phyloP scores from a whole-genome alignment of 306 rosid genomes.

The Dalbergia oliveri region DNA sequence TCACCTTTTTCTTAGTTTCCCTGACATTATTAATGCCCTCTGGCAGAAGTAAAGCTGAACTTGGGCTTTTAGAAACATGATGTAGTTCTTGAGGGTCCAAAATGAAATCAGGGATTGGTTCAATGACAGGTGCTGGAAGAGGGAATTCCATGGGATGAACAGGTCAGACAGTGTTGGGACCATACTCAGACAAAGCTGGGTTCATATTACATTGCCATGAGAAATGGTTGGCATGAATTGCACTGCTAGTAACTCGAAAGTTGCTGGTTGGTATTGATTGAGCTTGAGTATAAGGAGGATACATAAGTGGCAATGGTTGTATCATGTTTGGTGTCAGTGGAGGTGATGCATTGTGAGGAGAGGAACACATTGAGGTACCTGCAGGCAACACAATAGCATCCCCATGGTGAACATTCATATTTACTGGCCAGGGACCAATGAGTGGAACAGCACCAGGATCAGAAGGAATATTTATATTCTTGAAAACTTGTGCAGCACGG shows the following conservation, averaged over 20 bases:
- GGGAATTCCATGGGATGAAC: conserved; percentile 77
- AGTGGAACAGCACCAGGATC: conserved; percentile 65
- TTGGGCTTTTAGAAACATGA: conserved; percentile 54
- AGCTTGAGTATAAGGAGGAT: conserved; percentile 73
- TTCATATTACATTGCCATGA: conserved; percentile 77
- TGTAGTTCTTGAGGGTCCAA: conserved; percentile 55
- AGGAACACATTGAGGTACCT: conserved; percentile 75
- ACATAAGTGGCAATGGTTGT: conserved; percentile 78
- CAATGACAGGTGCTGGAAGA: conserved; percentile 66
- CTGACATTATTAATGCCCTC: conserved; percentile 53
- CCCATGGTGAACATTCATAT: conserved; percentile 79
- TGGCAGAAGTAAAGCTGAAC: conserved; percentile 50
- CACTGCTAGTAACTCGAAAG: conserved; percentile 67
- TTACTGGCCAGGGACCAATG: conserved; percentile 75
- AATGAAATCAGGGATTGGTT: conserved; percentile 56
- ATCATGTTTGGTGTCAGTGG: conserved; percentile 86
- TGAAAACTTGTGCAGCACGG: conserved; percentile 68
- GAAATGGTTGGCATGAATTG: conserved; percentile 74
- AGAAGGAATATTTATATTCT: conserved; percentile 69
- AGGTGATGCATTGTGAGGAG: conserved; percentile 83
- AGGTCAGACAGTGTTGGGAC: conserved; percentile 71
- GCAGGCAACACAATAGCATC: conserved; percentile 63
- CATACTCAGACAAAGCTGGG: conserved; percentile 58
- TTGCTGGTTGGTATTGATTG: conserved; percentile 73
- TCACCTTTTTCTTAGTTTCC: conserved; percentile 57